Percentiles rank a stretch among this genome's conserved stretches.
These are phyloP conservation scores for Rhizopogon sp. DNA, from an alignment of 768 basidiomycete genomes.

Conservation along the genomic window DNA sequence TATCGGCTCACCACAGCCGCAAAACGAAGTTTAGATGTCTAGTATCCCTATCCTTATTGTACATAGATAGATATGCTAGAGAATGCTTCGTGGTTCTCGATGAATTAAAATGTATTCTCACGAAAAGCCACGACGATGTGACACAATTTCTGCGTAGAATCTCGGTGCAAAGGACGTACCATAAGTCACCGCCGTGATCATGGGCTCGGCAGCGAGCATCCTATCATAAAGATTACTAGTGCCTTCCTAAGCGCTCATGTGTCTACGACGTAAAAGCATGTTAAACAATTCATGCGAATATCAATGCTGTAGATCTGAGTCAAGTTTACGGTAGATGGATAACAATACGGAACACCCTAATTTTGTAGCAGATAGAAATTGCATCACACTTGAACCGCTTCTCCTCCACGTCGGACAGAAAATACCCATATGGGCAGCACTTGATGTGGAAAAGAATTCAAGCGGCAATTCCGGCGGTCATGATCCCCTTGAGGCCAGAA, in stretches of 20 bases:
- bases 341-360: background rate
- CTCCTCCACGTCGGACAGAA: too few relatives aligned
- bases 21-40: constrained; percentile 13
- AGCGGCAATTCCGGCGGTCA: background rate
- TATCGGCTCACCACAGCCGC: constrained; percentile 3
- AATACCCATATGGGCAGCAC: background rate
- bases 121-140: background rate
- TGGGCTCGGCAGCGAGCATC: background rate
- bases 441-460: background rate
- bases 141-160: too few relatives aligned
- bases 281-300: background rate
- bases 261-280: background rate
- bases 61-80: constrained; percentile 5
- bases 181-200: too few relatives aligned
- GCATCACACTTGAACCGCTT: background rate
- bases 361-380: background rate
- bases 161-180: too few relatives aligned
- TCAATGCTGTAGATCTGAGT: background rate
- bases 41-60: constrained; percentile 12
- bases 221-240: background rate
- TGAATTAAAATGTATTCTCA: background rate
- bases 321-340: background rate
- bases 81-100: background rate
- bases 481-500: background rate
- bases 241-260: background rate